Base-by-base conservation (phyloP, 495 filamentous ascomycete species). In the Penicillium ochrochloron region DNA sequence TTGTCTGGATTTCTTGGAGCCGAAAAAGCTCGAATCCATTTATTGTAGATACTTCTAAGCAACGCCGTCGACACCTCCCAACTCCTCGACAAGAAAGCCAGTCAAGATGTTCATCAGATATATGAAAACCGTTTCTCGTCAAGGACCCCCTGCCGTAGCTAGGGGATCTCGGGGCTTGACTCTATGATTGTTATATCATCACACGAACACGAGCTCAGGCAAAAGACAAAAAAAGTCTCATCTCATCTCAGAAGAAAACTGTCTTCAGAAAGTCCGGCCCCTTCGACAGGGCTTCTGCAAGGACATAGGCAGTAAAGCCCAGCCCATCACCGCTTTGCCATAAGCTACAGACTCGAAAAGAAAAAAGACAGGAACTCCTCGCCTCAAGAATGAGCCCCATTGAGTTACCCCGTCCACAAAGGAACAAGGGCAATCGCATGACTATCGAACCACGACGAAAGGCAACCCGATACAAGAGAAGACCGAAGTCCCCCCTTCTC, bases 381-480 rank as follows among this genome's bases (percentile, higher is more conserved):
- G 93, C 90, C 88, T 92, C 95, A 92, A 97, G 92, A 97, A 97
- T 99, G 92, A 97, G 95, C 95, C 95, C 95, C 95, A 97, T 99
- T 93, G 92, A 96, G 95, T 97, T 94, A 96, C 91, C 86, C 74
- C 75, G 73, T 57, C 55, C 60, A 58, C 50, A 23, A 54, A 65
- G 70, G 69, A 75, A 76, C 63, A 71, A 73, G 75, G 84, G 92
- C 92, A 97, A 97, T 97, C 95, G 94, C 94, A 97, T 99, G 87
- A 90, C 95, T 97, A 87, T 97, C 83, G 75, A 92, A 80, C 86
- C 88, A 82, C 88, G 94, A 97, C 94, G 91, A 97, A 94, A 84
- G 79, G 75, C 76, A 82, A 84, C 84, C 80, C 79, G 69, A 75
- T 73, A 62, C 73, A 76, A 70, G 63, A n/a, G 46, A 60, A 66